Evolutionary conservation across 371 early-diverging fungal genomes (phyloP), one percentile per base, ranked within the genome.

Genomic region (Parasitella parasitica): DNA sequence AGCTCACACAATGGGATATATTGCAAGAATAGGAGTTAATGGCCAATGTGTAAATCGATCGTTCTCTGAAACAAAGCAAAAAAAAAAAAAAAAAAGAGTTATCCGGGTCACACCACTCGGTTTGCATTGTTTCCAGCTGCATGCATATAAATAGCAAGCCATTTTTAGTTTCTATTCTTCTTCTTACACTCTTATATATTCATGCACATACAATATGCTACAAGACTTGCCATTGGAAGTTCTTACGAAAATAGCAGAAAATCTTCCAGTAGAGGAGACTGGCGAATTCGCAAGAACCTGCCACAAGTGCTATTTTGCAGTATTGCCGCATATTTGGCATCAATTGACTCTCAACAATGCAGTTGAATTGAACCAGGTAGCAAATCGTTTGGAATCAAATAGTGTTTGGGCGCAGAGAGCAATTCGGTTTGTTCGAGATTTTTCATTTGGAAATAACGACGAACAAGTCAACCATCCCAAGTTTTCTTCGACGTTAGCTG

Each of bases 201-300:
- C 18, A 43, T 3, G 16, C 39, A 52, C 26, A n/a, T 30, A 8
- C 15, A 49, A 2, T 7, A 57, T 57, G 57, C 30, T 67, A 20
- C 64, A 73, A 32, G n/a, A 66, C 9, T 41, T 73, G 20, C 70
- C 73, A 6, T 34, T 61, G 26, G 73, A 73, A 35, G 16, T 73
- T 22, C 27, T 70, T 5, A 63, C 64, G 6, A 24, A 35, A 16
- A 69, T 73, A 55, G 67, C 67, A 8, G 43, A 48, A 2, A 59
- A 54, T 64, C 27, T 73, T n/a, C 53, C 67, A 15, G 8, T 43
- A 13, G 35, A 52, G 35, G 57, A 55, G 6, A 22, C 49, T 0
- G 48, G 62, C 7, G 67, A 59, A 50, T 56, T 73, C 13, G 67
- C 67, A 30, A 46, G 50, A 18, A 62, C 73, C 12, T 73, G 73